These are phyloP conservation scores for Pestalotiopsis sp. DNA, from an alignment of 2,329 filamentous ascomycete genomes.

Conservation along the genomic window DNA sequence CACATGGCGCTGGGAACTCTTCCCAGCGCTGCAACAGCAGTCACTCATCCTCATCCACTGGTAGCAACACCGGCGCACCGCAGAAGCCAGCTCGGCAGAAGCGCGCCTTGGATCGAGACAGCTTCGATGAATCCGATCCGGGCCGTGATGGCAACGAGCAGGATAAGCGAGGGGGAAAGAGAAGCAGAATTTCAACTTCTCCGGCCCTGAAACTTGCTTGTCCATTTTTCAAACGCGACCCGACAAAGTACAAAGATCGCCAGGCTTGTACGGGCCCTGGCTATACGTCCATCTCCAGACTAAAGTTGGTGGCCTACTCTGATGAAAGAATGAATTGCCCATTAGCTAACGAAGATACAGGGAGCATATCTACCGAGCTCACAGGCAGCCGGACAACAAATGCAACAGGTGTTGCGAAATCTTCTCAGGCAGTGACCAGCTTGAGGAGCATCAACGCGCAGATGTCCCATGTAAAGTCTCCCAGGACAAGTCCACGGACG, in stretches of 20 bases:
- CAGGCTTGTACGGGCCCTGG: constrained; percentile 16
- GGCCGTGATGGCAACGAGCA: constrained; percentile 10
- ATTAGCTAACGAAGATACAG: neutral
- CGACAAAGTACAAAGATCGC: neutral
- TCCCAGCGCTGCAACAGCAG: neutral
- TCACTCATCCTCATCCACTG: neutral
- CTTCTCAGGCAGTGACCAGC: neutral
- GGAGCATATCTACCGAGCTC: constrained; percentile 15
- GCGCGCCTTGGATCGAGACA: constrained; percentile 3
- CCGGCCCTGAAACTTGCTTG: constrained; percentile 7
- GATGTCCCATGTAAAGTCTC: constrained; percentile 8
- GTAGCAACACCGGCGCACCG: neutral
- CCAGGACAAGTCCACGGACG: neutral
- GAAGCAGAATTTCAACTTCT: neutral
- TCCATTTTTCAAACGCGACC: constrained; percentile 14
- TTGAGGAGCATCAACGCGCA: constrained; percentile 13
- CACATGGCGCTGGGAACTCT: neutral
- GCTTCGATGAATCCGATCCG: constrained; percentile 9
- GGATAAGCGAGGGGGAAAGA: constrained; percentile 4
- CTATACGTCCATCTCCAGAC: constrained; percentile 1
- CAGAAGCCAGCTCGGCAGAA: constrained; percentile 5
- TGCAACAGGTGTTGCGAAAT: constrained; percentile 10
- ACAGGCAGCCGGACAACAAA: constrained; percentile 11
- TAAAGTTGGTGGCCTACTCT: constrained; percentile 1
- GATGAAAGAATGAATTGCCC: too few species aligned